Evolutionary conservation across 176 grass and related monocot species (phyloP).

Genomic region (Eremochloa ophiuroides): DNA sequence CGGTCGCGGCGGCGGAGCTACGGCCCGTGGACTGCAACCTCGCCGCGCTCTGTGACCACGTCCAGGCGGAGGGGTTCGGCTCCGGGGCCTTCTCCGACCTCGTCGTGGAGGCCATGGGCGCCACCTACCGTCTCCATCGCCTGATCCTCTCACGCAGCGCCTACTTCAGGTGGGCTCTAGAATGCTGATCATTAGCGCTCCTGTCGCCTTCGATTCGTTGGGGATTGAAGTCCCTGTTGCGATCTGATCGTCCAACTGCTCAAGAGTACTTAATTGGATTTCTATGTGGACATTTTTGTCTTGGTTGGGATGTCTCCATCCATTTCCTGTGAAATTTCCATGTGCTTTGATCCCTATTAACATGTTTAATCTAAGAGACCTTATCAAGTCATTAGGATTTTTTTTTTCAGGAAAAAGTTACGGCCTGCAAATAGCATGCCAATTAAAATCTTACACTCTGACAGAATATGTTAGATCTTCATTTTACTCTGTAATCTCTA

Average conservation of each 20-base stretch:
- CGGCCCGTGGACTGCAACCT: slow-evolving; percentile 79
- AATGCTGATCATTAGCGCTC: neutral
- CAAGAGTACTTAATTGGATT: neutral
- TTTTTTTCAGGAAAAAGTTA: neutral
- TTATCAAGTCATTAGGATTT: neutral
- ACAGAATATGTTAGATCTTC: neutral
- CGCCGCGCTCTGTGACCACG: slow-evolving; percentile 85
- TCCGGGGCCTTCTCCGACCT: slow-evolving; percentile 88
- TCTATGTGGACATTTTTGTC: neutral
- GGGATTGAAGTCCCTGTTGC: neutral
- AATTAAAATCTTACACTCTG: neutral
- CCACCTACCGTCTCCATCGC: slow-evolving; percentile 82
- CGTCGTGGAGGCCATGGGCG: slow-evolving; percentile 82
- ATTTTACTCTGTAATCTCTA: neutral
- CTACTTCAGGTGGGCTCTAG: slow-evolving; percentile 75
- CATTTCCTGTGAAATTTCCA: neutral
- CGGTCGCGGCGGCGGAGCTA: slow-evolving; percentile 51
- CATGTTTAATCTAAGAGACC: neutral
- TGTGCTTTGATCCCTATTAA: neutral
- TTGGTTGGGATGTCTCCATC: neutral
- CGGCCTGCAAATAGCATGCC: neutral
- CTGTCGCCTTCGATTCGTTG: neutral
- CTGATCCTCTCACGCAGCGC: slow-evolving; percentile 94
- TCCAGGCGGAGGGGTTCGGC: slow-evolving; percentile 77
- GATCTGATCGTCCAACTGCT: neutral